Conservation (phyloP, 73 alveolate species). For the Paramecium sexaurelia region DNA sequence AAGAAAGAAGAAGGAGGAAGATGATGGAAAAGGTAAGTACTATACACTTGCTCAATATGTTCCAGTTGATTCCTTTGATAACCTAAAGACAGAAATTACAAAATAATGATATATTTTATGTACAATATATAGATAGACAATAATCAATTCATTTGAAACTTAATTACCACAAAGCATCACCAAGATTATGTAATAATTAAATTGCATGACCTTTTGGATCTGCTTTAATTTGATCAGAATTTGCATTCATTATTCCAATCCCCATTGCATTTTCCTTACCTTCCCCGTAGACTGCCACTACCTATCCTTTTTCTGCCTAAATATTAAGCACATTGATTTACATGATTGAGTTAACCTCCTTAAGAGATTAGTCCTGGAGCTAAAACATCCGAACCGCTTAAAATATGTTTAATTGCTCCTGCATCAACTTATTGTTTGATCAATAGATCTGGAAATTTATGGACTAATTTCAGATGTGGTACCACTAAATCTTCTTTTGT, state of each 20-base stretch:
- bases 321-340: background rate
- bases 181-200: constrained; percentile 60
- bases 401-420: constrained; percentile 89
- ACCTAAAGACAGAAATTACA: constrained; percentile 88
- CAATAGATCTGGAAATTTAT: constrained; percentile 87
- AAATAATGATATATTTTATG: constrained; percentile 49
- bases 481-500: constrained; percentile 80
- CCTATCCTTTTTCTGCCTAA: constrained; percentile 75
- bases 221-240: constrained; percentile 78
- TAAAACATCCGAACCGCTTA: constrained; percentile 91
- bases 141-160: background rate
- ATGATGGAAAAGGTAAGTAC: constrained; percentile 87
- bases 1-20: constrained; percentile 94
- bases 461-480: constrained; percentile 87
- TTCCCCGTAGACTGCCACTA: constrained; percentile 89
- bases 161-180: constrained; percentile 78
- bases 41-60: constrained; percentile 93
- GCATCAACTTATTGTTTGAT: constrained; percentile 85
- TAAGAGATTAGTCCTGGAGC: constrained; percentile 87
- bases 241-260: constrained; percentile 82
- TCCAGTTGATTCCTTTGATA: constrained; percentile 87
- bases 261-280: constrained; percentile 94
- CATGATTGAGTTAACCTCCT: constrained; percentile 74
- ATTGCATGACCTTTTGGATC: constrained; percentile 84
- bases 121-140: background rate